phyloP scores from a whole-genome alignment of 75 land plant genomes.

The Pseudotsuga menziesii region DNA sequence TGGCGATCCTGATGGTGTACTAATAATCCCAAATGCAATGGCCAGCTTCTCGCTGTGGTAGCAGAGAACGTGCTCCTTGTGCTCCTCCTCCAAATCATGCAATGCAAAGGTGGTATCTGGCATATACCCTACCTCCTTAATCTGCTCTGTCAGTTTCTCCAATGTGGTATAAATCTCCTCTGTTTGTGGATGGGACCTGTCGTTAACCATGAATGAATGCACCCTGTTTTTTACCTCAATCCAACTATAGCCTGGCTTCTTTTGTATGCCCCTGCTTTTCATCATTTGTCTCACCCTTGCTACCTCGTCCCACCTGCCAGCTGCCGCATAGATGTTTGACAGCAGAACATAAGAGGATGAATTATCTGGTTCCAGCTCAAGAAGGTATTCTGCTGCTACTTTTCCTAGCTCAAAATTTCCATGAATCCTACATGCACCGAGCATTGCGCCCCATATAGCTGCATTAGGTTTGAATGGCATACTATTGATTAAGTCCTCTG shows the following conservation, averaged over 20 bases:
- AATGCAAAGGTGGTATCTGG: no score
- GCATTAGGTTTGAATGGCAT: constrained; percentile 20
- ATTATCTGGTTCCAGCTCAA: constrained; percentile 6
- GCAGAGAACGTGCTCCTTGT: no score
- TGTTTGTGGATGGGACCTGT: constrained; percentile 23
- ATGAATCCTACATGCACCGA: constrained; percentile 13
- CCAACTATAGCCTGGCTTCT: constrained; percentile 41
- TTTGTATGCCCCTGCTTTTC: constrained; percentile 29
- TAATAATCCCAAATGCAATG: no score
- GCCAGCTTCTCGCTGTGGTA: no score
- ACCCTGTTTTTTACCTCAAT: constrained; percentile 30
- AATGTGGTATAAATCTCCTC: constrained; percentile 20
- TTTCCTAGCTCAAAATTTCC: constrained; percentile 1
- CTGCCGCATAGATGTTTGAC: constrained; percentile 16
- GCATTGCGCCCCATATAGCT: constrained; percentile 18
- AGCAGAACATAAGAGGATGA: constrained; percentile 11
- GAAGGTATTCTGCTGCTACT: neutral
- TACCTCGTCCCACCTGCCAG: constrained; percentile 5
- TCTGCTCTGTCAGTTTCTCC: neutral
- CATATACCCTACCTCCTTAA: no score
- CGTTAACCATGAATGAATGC: constrained; percentile 26
- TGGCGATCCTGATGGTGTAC: no score
- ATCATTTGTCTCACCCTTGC: constrained; percentile 7
- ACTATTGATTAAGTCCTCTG: constrained; percentile 1
- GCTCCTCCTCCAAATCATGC: no score